These are phyloP conservation scores for Fragosphaeria purpurea DNA, from an alignment of 2,329 filamentous ascomycete species.

Conservation along the genomic window DNA sequence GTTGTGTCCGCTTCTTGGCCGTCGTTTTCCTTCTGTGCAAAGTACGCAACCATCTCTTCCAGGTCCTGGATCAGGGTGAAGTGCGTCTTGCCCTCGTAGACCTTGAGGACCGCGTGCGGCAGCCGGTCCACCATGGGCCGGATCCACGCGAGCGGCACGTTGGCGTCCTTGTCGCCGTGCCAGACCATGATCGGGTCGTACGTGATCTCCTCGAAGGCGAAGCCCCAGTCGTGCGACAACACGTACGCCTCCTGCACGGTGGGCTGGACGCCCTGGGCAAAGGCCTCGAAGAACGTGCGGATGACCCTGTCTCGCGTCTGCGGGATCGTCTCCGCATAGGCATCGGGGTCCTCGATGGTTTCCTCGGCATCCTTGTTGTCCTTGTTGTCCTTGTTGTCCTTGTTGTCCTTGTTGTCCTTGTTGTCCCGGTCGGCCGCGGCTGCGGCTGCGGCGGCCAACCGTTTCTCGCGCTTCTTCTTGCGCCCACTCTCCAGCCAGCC, in stretches of 20 bases:
- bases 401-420: not conserved
- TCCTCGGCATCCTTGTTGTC: slow-evolving; percentile 1
- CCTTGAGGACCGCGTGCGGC: slow-evolving; percentile 21
- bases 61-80: slow-evolving; percentile 1
- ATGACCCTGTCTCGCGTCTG: slow-evolving; percentile 19
- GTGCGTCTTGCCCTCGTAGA: slow-evolving; percentile 25
- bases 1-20: not conserved
- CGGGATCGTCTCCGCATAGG: slow-evolving; percentile 6
- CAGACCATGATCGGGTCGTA: slow-evolving; percentile 20
- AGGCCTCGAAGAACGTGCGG: slow-evolving; percentile 20
- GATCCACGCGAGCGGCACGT: slow-evolving; percentile 23
- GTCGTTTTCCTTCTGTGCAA: not conserved
- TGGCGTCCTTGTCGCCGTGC: slow-evolving; percentile 23
- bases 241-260: slow-evolving; percentile 21
- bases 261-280: slow-evolving; percentile 18
- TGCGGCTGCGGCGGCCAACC: slow-evolving; percentile 16
- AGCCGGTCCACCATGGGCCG: slow-evolving; percentile 27
- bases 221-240: slow-evolving; percentile 22
- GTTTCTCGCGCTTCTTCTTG: slow-evolving; percentile 39
- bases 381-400: slow-evolving; percentile 13
- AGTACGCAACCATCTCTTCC: slow-evolving; percentile 8
- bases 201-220: slow-evolving; percentile 19
- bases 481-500: slow-evolving; percentile 28
- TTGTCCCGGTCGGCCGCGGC: not conserved
- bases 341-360: not conserved